Evolutionary conservation across 345 rosid species (phyloP), one percentile per base, ranked within the genome.

Genomic region (Firmiana major): DNA sequence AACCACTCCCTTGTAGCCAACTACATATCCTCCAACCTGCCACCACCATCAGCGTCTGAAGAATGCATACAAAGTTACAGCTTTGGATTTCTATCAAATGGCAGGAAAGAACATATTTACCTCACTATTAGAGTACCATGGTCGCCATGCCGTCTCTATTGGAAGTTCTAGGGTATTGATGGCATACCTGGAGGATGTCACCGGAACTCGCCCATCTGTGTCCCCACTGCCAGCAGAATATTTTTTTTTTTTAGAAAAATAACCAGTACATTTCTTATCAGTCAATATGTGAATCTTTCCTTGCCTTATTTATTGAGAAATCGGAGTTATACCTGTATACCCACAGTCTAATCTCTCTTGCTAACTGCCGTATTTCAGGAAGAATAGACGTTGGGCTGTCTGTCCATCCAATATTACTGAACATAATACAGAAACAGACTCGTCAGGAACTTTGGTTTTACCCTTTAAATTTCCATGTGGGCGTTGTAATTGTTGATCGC

Each of bases 11-110:
- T 85, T 46, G 62, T 86, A 86, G 38, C 66, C 85, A n/a, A 65
- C 85, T 4, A 67, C 85, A 75, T 87, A 89, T 51, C 92, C 90
- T 69, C 87, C 92, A 63, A 86, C 79, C 92, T 87, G 78, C 55
- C 7, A 71, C 48, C 7, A 74, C 48, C 75, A 38, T 57, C 36
- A 40, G 34, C 16, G 57, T 24, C 19, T 62, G 6, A 7, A 60
- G n/a, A 68, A 7, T 55, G 40, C 12, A 24, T 40, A 36, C 21
- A 62, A 4, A 49, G 42, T 79, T 60, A 45, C 17, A 67, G 26
- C 43, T 48, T 48, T 40, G 51, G 16, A 57, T 74, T n/a, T 3
- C 16, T 3, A 9, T 65, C 48, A 26, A 70, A 22, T 43, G 8
- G 43, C 22, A 22, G 74, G 53, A 63, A 64, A 42, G 34, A 15